Percentiles rank a stretch among this genome's conserved stretches.
Evolutionary conservation across 106 monocot species (phyloP).

Genomic region (Phalaenopsis equestris): DNA sequence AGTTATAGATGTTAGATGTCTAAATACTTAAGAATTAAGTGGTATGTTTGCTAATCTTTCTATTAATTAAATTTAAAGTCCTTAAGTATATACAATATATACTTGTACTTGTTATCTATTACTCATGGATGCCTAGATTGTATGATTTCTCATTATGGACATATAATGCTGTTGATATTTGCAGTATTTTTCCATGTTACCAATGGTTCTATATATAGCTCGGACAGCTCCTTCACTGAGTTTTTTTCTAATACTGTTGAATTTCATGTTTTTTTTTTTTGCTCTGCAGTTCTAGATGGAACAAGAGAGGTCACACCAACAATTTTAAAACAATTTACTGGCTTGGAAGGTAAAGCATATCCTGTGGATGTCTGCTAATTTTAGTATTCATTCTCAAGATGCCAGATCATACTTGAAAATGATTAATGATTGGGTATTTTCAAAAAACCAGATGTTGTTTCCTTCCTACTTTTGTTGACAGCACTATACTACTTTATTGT

Average conservation of each 20-base stretch:
- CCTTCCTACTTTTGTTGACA: neutral
- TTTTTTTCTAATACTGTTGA: neutral
- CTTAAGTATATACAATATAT: neutral
- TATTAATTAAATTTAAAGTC: neutral
- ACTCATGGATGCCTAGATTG: neutral
- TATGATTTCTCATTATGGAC: neutral
- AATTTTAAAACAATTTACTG: constrained; percentile 75
- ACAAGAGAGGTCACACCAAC: constrained; percentile 82
- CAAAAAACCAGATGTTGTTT: neutral
- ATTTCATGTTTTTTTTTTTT: neutral
- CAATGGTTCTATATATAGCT: neutral
- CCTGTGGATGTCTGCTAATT: neutral
- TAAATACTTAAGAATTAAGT: no score
- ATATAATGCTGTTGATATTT: neutral
- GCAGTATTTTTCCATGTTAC: neutral
- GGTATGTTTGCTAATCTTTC: no score
- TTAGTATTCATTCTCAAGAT: neutral
- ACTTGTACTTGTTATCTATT: neutral
- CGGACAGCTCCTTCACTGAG: neutral
- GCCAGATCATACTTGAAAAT: no score
- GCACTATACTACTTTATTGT: neutral
- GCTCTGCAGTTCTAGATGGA: constrained; percentile 74
- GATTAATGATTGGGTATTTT: no score
- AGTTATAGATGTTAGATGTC: no score
- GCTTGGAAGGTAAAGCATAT: constrained; percentile 71